Conservation (phyloP, 2,329 filamentous ascomycete species). For the Ceratocystis cubensis region DNA sequence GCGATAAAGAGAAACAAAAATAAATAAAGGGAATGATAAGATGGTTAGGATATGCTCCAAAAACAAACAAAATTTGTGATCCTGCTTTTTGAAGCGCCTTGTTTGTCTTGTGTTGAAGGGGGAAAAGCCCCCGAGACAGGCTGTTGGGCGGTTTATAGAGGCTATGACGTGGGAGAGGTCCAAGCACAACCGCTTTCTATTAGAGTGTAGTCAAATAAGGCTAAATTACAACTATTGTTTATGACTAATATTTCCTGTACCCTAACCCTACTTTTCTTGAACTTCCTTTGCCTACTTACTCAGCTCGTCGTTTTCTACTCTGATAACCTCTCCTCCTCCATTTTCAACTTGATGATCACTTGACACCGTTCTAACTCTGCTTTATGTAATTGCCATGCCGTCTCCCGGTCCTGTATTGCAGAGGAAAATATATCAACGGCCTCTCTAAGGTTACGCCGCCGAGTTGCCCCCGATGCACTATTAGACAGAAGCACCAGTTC, state of each 20-base stretch:
- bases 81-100: background rate
- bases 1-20: background rate
- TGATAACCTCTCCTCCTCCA: constrained; percentile 4
- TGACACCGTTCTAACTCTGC: background rate
- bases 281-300: background rate
- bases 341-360: background rate
- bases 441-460: constrained; percentile 7
- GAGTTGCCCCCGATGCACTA: constrained; percentile 11
- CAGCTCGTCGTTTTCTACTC: background rate
- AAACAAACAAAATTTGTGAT: background rate
- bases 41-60: background rate
- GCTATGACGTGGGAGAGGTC: constrained; percentile 7
- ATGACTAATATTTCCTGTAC: background rate
- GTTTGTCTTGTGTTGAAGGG: constrained; percentile 1
- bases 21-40: background rate
- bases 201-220: background rate
- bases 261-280: background rate
- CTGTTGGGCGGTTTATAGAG: background rate
- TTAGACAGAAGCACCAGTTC: constrained; percentile 5
- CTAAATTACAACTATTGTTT: background rate
- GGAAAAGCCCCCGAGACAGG: background rate
- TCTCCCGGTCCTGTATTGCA: constrained; percentile 5
- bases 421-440: constrained; percentile 10
- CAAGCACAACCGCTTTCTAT: background rate
- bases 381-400: background rate